phyloP scores from a whole-genome alignment of 176 grass and related monocot genomes.

The Poa pratensis region DNA sequence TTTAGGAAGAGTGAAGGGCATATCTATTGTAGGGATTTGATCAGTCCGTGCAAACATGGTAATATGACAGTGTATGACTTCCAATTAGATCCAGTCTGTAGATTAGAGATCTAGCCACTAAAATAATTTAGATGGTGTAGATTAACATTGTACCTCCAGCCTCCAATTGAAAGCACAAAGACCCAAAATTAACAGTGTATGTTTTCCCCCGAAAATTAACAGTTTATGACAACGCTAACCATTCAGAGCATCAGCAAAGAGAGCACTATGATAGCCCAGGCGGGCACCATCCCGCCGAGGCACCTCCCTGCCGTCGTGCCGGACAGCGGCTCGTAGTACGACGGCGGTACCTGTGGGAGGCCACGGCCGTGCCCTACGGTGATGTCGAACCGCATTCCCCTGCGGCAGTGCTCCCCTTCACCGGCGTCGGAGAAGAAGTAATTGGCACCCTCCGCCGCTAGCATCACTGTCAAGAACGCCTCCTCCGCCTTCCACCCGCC shows the following conservation, averaged over 20 bases:
- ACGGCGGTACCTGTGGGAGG: conserved; percentile 50
- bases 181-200: too few species aligned
- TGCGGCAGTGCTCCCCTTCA: conserved; percentile 53
- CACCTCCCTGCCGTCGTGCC: not conserved
- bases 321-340: conserved; percentile 40
- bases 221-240: too few species aligned
- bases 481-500: conserved; percentile 41
- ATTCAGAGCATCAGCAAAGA: not conserved
- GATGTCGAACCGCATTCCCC: conserved; percentile 58
- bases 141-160: too few species aligned
- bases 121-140: too few species aligned
- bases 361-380: conserved; percentile 48
- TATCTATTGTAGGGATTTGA: too few species aligned
- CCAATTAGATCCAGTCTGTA: too few species aligned
- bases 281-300: not conserved
- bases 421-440: conserved; percentile 67
- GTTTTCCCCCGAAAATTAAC: too few species aligned
- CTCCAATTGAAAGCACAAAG: too few species aligned
- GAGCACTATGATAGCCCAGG: not conserved
- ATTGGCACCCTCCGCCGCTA: conserved; percentile 56
- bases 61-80: too few species aligned
- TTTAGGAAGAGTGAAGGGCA: too few species aligned
- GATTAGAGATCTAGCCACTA: too few species aligned
- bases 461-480: conserved; percentile 48
- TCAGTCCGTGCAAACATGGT: too few species aligned